phyloP scores from a whole-genome alignment of 805 yeast genomes.

The Lachancea sp. region DNA sequence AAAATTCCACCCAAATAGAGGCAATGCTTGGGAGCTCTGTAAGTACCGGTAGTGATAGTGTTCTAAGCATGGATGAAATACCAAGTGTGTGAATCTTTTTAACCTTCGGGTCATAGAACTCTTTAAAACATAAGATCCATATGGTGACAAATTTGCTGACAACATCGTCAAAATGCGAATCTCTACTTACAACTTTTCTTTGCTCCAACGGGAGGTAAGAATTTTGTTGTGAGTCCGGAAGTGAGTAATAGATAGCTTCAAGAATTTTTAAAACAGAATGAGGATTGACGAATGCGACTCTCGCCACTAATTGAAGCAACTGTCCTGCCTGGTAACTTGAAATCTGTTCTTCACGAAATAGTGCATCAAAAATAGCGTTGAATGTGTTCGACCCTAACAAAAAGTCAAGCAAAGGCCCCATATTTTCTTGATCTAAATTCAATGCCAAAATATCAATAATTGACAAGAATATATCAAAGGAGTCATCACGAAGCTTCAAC shows the following conservation, averaged over 20 bases:
- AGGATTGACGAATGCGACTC: slow-evolving; percentile 34
- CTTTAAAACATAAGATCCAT: slow-evolving; percentile 43
- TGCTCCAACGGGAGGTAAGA: slow-evolving; percentile 18
- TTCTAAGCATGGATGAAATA: slow-evolving; percentile 43
- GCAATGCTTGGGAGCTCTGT: slow-evolving; percentile 33
- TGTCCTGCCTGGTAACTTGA: slow-evolving; percentile 32
- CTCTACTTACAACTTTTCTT: slow-evolving; percentile 22
- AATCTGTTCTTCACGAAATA: slow-evolving; percentile 28
- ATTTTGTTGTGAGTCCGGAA: slow-evolving; percentile 21
- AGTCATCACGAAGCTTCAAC: slow-evolving; percentile 62
- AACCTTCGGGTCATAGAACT: slow-evolving; percentile 67
- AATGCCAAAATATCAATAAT: slow-evolving; percentile 31
- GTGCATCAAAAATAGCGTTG: slow-evolving; percentile 23
- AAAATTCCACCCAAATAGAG: slow-evolving; percentile 42
- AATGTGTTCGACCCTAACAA: slow-evolving; percentile 27
- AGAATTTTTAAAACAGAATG: slow-evolving; percentile 28
- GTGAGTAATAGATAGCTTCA: slow-evolving; percentile 20
- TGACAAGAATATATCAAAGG: slow-evolving; percentile 44
- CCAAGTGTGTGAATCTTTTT: slow-evolving; percentile 66
- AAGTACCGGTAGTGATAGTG: slow-evolving; percentile 30
- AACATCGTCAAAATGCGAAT: slow-evolving; percentile 24
- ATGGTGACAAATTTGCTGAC: slow-evolving; percentile 29
- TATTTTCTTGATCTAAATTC: slow-evolving; percentile 22
- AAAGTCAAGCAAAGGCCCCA: slow-evolving; percentile 19
- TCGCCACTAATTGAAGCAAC: slow-evolving; percentile 32